Evolutionary conservation across 257 asterid species (phyloP).

Genomic region (Eucommia ulmoides): DNA sequence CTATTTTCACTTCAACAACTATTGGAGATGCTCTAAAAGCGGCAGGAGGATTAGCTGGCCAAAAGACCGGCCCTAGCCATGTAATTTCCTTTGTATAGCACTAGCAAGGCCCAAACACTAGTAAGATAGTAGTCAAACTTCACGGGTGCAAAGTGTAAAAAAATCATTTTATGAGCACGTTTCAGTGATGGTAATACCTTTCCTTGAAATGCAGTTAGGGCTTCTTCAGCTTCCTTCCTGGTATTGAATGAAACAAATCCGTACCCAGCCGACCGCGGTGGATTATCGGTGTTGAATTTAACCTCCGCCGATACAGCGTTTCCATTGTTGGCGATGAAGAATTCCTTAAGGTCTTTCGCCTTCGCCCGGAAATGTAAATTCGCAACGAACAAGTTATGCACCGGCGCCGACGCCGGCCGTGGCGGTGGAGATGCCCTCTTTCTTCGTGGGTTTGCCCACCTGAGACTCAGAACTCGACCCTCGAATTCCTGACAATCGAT

Average conservation of each 20-base stretch:
- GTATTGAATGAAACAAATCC: conserved; percentile 83
- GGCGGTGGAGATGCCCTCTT: conserved; percentile 25
- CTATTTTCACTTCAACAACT: neutral
- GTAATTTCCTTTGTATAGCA: no score
- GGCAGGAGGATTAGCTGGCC: no score
- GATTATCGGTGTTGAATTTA: conserved; percentile 47
- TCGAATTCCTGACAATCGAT: conserved; percentile 40
- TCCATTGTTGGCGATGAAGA: conserved; percentile 44
- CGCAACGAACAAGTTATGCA: conserved; percentile 69
- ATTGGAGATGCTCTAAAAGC: no score
- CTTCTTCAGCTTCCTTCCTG: conserved; percentile 66
- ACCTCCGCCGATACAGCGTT: conserved; percentile 80
- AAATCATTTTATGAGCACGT: no score
- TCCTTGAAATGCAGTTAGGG: conserved; percentile 49
- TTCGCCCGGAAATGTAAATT: conserved; percentile 63
- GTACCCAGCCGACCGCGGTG: conserved; percentile 71
- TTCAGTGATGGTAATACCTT: no score
- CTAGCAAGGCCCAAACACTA: neutral
- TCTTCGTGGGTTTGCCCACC: conserved; percentile 73
- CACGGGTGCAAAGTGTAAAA: neutral
- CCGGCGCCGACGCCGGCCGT: conserved; percentile 36
- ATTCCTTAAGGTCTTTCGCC: conserved; percentile 64
- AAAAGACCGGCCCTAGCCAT: no score
- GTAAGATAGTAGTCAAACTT: no score
- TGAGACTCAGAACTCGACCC: conserved; percentile 67